Evolutionary conservation across 1,284 basidiomycete species (phyloP).

Genomic region (Psilocybe mexicana): DNA sequence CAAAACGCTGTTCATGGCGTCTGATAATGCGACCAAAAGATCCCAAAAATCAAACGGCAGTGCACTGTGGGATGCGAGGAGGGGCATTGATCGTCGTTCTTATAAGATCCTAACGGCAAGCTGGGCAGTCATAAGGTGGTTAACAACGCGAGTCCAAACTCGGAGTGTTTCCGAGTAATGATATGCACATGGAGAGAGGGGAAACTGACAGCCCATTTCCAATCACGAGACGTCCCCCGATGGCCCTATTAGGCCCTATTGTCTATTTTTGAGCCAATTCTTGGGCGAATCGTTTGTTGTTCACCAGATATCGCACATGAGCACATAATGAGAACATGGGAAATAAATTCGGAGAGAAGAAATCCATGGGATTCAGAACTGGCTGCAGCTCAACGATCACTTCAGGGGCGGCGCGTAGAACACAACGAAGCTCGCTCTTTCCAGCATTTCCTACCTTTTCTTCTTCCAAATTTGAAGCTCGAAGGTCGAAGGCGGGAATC

Average conservation of each 20-base stretch:
- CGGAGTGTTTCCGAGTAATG: not conserved
- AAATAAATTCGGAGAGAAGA: not conserved
- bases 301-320: not conserved
- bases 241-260: not conserved
- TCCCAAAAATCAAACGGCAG: constrained; percentile 38
- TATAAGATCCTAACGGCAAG: not conserved
- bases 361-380: not conserved
- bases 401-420: not conserved
- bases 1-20: constrained; percentile 36
- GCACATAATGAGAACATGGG: not conserved
- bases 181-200: not conserved
- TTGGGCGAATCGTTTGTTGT: not conserved
- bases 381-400: not conserved
- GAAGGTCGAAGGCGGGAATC: no score
- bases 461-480: no score
- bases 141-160: not conserved
- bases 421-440: not conserved
- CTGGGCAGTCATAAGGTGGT: not conserved
- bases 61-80: constrained; percentile 31
- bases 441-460: no score
- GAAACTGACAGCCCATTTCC: not conserved
- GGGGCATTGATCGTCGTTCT: constrained; percentile 27
- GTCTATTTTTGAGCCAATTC: not conserved
- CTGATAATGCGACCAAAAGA: constrained; percentile 31
- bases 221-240: not conserved